Conservation (phyloP, 768 basidiomycete species). For the Lactarius hatsudake region DNA sequence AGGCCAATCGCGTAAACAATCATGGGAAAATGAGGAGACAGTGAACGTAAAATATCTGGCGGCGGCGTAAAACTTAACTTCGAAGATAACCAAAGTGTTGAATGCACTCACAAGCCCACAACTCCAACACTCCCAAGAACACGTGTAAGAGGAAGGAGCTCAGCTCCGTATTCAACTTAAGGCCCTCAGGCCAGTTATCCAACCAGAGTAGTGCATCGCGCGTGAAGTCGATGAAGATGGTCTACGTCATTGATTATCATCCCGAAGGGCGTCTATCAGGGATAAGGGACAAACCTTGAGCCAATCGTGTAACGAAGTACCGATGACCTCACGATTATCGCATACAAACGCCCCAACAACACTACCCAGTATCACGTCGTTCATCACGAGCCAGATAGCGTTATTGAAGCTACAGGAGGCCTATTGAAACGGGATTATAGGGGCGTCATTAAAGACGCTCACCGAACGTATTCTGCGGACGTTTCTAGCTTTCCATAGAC, state of each 20-base stretch:
- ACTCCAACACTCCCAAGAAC: constrained; percentile 59
- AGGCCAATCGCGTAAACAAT: constrained; percentile 23
- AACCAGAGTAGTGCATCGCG: constrained; percentile 71
- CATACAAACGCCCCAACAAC: constrained; percentile 68
- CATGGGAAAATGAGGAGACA: constrained; percentile 18
- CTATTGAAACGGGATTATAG: neutral
- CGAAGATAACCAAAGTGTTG: neutral
- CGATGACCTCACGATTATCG: constrained; percentile 57
- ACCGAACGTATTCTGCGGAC: constrained; percentile 27
- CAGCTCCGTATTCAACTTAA: constrained; percentile 96
- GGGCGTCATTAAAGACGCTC: constrained; percentile 11
- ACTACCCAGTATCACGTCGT: constrained; percentile 84
- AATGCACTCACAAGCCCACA: constrained; percentile 67
- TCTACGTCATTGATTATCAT: constrained; percentile 30
- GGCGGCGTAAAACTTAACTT: neutral
- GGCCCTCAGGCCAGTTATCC: constrained; percentile 91
- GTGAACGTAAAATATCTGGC: constrained; percentile 1
- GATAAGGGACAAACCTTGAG: constrained; percentile 2
- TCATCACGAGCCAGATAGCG: constrained; percentile 84
- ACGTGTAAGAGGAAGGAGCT: constrained; percentile 77
- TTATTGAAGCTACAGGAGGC: constrained; percentile 72
- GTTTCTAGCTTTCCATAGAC: constrained; percentile 27
- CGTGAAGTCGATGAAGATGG: constrained; percentile 46
- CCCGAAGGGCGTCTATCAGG: neutral
- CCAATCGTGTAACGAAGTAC: constrained; percentile 33